Conservation (phyloP, 2,329 filamentous ascomycete species). For the Paecilomyces formosus region DNA sequence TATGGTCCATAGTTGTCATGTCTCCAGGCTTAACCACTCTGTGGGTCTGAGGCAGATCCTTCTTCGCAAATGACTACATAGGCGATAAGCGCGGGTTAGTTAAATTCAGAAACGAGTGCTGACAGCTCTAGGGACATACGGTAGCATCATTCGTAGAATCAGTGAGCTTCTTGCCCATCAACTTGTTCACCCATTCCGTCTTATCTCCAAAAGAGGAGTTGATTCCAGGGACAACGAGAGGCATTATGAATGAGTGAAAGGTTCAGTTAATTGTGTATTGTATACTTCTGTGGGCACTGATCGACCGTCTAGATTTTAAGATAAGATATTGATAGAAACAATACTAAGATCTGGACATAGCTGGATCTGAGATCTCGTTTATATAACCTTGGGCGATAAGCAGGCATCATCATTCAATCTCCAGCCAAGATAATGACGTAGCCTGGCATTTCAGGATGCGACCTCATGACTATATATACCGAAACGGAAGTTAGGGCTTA, state of each 20-base stretch:
- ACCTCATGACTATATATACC: not conserved
- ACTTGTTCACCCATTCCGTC: slow-evolving; percentile 37
- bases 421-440: not conserved
- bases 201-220: slow-evolving; percentile 25
- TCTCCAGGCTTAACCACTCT: slow-evolving; percentile 34
- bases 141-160: slow-evolving; percentile 27
- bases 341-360: not conserved
- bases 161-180: slow-evolving; percentile 40
- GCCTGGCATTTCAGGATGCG: not conserved
- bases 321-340: not conserved
- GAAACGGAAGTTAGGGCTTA: not conserved
- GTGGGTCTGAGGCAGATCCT: slow-evolving; percentile 37
- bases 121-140: slow-evolving; percentile 14
- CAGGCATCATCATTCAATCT: not conserved
- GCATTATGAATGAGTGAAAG: slow-evolving; percentile 26
- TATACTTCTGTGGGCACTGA: no score
- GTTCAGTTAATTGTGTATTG: not conserved
- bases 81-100: slow-evolving; percentile 1
- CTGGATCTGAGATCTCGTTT: not conserved
- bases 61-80: slow-evolving; percentile 37
- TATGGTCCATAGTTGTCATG: slow-evolving; percentile 34
- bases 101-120: not conserved
- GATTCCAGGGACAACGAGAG: slow-evolving; percentile 40
- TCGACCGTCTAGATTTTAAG: not conserved
- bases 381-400: not conserved